Evolutionary conservation across 106 monocot genomes (phyloP).

Genomic region (Platanthera zijinensis): DNA sequence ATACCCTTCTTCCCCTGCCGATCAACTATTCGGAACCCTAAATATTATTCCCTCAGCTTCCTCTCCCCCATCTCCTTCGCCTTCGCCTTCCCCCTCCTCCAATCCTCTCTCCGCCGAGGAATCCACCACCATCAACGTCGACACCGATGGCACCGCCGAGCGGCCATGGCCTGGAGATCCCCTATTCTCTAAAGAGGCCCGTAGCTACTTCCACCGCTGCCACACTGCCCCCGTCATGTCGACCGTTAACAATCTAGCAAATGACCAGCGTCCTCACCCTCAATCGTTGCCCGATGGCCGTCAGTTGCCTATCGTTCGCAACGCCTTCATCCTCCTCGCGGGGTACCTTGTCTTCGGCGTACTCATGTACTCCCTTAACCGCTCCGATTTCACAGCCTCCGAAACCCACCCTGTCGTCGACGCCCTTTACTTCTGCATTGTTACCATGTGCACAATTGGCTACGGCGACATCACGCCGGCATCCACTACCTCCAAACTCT

Average conservation of each 20-base stretch:
- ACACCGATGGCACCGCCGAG: neutral
- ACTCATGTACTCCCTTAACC: slow-evolving; percentile 36
- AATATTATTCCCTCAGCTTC: neutral
- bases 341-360: slow-evolving; percentile 72
- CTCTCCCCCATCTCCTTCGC: neutral
- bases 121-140: neutral
- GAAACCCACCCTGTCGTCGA: slow-evolving; percentile 72
- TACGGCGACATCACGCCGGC: slow-evolving; percentile 92
- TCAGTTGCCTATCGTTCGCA: slow-evolving; percentile 31
- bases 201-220: slow-evolving; percentile 56
- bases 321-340: slow-evolving; percentile 46
- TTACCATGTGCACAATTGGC: slow-evolving; percentile 94
- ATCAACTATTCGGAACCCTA: slow-evolving; percentile 4
- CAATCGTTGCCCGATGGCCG: neutral
- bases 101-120: neutral
- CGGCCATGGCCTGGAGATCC: slow-evolving; percentile 1
- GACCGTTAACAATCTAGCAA: neutral
- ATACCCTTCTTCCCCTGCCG: slow-evolving; percentile 2
- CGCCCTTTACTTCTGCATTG: slow-evolving; percentile 89
- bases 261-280: neutral
- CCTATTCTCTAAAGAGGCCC: neutral
- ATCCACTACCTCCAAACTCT: slow-evolving; percentile 58
- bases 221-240: slow-evolving; percentile 74
- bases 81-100: slow-evolving; percentile 3
- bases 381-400: slow-evolving; percentile 29